These are phyloP conservation scores for Lojkania enalia DNA, from an alignment of 2,329 filamentous ascomycete genomes.

Conservation along the genomic window DNA sequence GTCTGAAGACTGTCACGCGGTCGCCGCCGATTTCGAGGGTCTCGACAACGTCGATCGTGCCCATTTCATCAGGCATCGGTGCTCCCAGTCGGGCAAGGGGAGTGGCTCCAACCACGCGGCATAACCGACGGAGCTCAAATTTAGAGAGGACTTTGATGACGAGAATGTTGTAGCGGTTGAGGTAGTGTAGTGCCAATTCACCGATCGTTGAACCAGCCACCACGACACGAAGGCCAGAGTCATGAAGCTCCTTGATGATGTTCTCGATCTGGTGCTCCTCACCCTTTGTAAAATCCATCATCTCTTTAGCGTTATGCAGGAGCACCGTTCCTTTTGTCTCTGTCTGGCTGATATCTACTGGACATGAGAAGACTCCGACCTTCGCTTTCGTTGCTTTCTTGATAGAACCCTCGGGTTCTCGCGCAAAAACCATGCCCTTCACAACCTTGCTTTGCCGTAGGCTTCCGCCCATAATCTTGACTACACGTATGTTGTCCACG, in stretches of 20 bases:
- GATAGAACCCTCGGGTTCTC: slow-evolving; percentile 84
- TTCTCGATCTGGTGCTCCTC: slow-evolving; percentile 91
- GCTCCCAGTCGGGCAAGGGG: slow-evolving; percentile 94
- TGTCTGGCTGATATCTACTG: slow-evolving; percentile 92
- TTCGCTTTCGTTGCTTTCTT: slow-evolving; percentile 94
- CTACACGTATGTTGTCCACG: slow-evolving; percentile 97
- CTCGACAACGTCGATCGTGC: slow-evolving; percentile 90
- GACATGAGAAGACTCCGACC: slow-evolving; percentile 95
- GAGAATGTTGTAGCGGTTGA: slow-evolving; percentile 95
- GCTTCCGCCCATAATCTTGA: slow-evolving; percentile 99
- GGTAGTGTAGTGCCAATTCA: slow-evolving; percentile 94
- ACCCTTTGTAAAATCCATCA: slow-evolving; percentile 97
- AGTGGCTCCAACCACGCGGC: slow-evolving; percentile 93
- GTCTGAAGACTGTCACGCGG: slow-evolving; percentile 96
- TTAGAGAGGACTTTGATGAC: slow-evolving; percentile 97
- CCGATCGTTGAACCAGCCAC: slow-evolving; percentile 92
- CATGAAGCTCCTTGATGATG: slow-evolving; percentile 91
- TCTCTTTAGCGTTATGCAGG: slow-evolving; percentile 95
- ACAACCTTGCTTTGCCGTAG: slow-evolving; percentile 93
- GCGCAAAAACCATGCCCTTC: slow-evolving; percentile 97
- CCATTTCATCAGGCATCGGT: slow-evolving; percentile 99
- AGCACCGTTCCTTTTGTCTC: slow-evolving; percentile 99
- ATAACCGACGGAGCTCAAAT: slow-evolving; percentile 92
- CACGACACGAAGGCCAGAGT: slow-evolving; percentile 88
- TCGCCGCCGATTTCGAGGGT: slow-evolving; percentile 97